Conservation (phyloP, 2,329 filamentous ascomycete genomes). For the Verticillium nonalfalfae region DNA sequence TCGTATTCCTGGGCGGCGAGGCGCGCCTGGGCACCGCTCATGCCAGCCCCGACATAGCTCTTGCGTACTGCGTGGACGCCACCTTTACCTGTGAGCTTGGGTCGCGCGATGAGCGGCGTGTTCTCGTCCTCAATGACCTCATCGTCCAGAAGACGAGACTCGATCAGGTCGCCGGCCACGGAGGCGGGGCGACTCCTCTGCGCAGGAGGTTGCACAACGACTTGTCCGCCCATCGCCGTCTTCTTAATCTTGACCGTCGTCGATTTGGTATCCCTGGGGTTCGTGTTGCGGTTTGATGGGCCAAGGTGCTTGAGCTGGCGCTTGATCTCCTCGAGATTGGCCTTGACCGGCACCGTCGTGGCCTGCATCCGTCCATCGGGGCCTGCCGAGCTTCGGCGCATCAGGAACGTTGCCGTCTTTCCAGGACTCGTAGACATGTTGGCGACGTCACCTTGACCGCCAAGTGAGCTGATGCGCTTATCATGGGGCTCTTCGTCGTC, state of each 20-base stretch:
- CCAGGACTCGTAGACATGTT: conserved; percentile 35
- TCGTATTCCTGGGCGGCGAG: conserved; percentile 3
- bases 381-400: conserved; percentile 50
- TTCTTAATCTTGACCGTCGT: conserved; percentile 62
- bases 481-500: conserved; percentile 26
- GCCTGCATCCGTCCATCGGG: conserved; percentile 44
- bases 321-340: conserved; percentile 56
- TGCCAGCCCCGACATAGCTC: conserved; percentile 10
- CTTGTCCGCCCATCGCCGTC: neutral
- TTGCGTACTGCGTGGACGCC: conserved; percentile 11
- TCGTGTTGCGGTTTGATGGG: conserved; percentile 60
- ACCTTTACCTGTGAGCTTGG: conserved; percentile 16
- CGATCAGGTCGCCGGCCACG: conserved; percentile 10
- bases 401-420: conserved; percentile 52
- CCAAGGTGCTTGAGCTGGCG: conserved; percentile 60
- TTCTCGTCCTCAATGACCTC: conserved; percentile 9
- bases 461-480: conserved; percentile 26
- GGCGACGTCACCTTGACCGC: conserved; percentile 28
- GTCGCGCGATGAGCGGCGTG: conserved; percentile 9
- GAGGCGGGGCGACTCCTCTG: conserved; percentile 16
- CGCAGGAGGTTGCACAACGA: conserved; percentile 40
- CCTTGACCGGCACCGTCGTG: conserved; percentile 47
- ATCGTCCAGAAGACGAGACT: conserved; percentile 3
- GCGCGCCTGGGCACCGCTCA: conserved; percentile 9
- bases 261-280: conserved; percentile 55